These are phyloP conservation scores for Monilinia vaccinii-corymbosi DNA, from an alignment of 2,329 filamentous ascomycete species.

Conservation along the genomic window DNA sequence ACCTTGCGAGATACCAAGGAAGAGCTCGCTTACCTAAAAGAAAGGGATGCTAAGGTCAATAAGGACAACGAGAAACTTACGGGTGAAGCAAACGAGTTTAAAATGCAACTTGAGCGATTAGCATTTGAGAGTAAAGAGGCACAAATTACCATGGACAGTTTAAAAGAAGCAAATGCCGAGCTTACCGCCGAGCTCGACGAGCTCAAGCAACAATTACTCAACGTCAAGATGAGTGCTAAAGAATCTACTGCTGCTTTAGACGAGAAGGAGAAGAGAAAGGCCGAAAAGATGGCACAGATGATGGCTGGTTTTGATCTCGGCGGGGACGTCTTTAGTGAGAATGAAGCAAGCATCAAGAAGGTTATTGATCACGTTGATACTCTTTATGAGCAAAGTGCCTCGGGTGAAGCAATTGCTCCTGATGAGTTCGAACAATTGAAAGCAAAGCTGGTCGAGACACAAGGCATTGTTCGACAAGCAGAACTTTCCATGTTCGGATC, in stretches of 20 bases:
- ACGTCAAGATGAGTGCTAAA: constrained; percentile 93
- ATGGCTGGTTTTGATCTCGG: constrained; percentile 98
- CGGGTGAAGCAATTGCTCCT: constrained; percentile 70
- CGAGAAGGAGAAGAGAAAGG: constrained; percentile 98
- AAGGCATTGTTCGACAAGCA: constrained; percentile 85
- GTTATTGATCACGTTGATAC: constrained; percentile 77
- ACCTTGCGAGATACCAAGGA: constrained; percentile 74
- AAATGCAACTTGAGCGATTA: constrained; percentile 94
- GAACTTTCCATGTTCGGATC: constrained; percentile 76
- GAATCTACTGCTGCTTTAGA: constrained; percentile 84
- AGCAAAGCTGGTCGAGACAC: constrained; percentile 74
- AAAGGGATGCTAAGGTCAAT: constrained; percentile 71
- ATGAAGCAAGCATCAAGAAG: constrained; percentile 75
- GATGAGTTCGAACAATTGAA: constrained; percentile 73
- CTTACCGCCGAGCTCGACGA: constrained; percentile 88
- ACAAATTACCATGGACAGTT: constrained; percentile 91
- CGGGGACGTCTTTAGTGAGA: constrained; percentile 85
- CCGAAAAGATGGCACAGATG: constrained; percentile 99
- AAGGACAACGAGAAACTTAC: constrained; percentile 87
- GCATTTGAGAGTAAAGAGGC: constrained; percentile 96
- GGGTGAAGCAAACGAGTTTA: constrained; percentile 81
- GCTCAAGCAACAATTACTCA: constrained; percentile 88
- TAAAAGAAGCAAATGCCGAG: constrained; percentile 93
- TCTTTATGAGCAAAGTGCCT: constrained; percentile 65
- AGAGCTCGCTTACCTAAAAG: constrained; percentile 76